Percentiles rank a stretch among this genome's conserved stretches.
phyloP scores from a whole-genome alignment of 768 basidiomycete species.

The Suillus alpinus region DNA sequence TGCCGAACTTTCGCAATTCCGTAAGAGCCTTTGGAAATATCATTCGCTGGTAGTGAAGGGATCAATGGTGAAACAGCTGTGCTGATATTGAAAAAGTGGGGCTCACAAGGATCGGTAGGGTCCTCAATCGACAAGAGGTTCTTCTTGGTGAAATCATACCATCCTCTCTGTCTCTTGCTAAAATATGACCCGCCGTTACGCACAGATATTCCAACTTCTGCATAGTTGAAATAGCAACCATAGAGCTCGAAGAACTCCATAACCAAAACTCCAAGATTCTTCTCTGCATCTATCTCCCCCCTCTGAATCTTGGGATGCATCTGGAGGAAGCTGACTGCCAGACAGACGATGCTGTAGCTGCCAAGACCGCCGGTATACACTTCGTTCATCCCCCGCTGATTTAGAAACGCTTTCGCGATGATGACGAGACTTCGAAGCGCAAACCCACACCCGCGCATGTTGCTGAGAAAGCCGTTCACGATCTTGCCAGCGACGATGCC shows the following conservation, averaged over 20 bases:
- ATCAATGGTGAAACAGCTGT: neutral
- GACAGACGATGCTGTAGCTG: constrained; percentile 90
- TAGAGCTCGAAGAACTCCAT: constrained; percentile 98
- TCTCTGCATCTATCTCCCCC: constrained; percentile 82
- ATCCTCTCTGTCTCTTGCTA: constrained; percentile 76
- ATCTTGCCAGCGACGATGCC: constrained; percentile 78
- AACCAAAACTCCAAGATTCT: constrained; percentile 90
- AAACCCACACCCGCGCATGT: constrained; percentile 53
- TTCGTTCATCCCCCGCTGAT: constrained; percentile 92
- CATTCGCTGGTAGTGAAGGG: constrained; percentile 61
- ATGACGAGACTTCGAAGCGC: constrained; percentile 83
- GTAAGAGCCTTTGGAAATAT: constrained; percentile 88
- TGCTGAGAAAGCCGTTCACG: constrained; percentile 73
- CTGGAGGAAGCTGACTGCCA: constrained; percentile 93
- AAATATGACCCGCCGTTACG: constrained; percentile 89
- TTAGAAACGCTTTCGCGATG: constrained; percentile 87
- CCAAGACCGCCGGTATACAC: constrained; percentile 96
- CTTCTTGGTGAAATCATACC: constrained; percentile 60
- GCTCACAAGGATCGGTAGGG: constrained; percentile 83
- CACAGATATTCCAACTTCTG: constrained; percentile 85
- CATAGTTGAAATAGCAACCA: constrained; percentile 88
- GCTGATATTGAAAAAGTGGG: neutral
- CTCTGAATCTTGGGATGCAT: constrained; percentile 94
- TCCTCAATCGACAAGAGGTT: constrained; percentile 85
- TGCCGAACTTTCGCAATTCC: constrained; percentile 78